These are phyloP conservation scores for Coniosporium uncinatum DNA, from an alignment of 2,329 filamentous ascomycete species.

Conservation along the genomic window DNA sequence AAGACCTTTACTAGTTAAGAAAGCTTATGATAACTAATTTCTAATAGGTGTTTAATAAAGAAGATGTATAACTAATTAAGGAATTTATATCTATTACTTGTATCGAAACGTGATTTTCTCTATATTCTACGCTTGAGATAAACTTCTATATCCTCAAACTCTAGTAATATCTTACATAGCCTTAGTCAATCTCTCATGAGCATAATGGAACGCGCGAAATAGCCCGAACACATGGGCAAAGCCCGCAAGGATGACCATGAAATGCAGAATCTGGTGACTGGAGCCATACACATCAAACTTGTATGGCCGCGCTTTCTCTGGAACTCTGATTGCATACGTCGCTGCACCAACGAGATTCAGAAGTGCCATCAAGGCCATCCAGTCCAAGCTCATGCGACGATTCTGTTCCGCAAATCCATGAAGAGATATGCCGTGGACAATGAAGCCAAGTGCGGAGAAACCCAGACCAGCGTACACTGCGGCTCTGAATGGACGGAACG, in stretches of 20 bases:
- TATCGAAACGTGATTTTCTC: too few relatives aligned
- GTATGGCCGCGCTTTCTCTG: constrained; percentile 74
- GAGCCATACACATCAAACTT: constrained; percentile 87
- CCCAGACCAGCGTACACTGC: constrained; percentile 89
- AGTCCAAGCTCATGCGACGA: constrained; percentile 24
- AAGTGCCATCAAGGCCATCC: constrained; percentile 49
- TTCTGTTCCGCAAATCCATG: constrained; percentile 60
- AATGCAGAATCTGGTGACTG: constrained; percentile 95
- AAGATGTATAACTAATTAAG: too few relatives aligned
- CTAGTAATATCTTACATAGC: too few relatives aligned
- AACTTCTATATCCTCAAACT: too few relatives aligned
- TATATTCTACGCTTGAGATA: too few relatives aligned
- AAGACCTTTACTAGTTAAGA: too few relatives aligned
- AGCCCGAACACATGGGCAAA: constrained; percentile 77
- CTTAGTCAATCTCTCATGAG: background rate
- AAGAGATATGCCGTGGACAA: constrained; percentile 67
- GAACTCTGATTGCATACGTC: constrained; percentile 68
- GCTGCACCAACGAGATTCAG: constrained; percentile 71
- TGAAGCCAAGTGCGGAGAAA: constrained; percentile 74
- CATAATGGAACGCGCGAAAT: constrained; percentile 70
- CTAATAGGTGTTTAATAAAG: too few relatives aligned
- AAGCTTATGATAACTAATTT: too few relatives aligned
- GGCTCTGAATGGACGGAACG: constrained; percentile 80
- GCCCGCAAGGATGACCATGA: constrained; percentile 81
- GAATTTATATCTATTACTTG: too few relatives aligned